Percentiles rank a stretch among this genome's conserved stretches.
Conservation (phyloP, 352 stramenopile species). For the Aphanomyces euteiches region DNA sequence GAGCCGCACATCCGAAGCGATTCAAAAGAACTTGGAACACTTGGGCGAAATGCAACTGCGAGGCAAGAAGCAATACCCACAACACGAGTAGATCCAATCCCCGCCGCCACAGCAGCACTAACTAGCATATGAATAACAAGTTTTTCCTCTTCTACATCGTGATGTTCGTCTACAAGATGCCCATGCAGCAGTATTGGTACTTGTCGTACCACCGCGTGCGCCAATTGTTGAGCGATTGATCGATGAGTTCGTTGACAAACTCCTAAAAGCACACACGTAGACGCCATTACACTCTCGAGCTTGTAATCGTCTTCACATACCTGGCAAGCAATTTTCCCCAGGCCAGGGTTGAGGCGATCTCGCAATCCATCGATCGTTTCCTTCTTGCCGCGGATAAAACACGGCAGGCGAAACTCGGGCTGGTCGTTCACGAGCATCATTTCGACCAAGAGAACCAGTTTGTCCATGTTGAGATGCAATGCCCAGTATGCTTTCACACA, state of each 20-base stretch:
- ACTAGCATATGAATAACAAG: too few species aligned
- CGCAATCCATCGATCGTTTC: slow-evolving; percentile 73
- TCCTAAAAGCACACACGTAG: not conserved
- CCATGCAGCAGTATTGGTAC: slow-evolving; percentile 84
- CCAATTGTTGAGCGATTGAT: slow-evolving; percentile 87
- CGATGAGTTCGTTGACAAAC: slow-evolving; percentile 83
- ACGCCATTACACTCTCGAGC: not conserved
- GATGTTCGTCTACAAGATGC: slow-evolving; percentile 60
- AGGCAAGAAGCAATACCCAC: slow-evolving; percentile 84
- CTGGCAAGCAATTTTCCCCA: slow-evolving; percentile 76
- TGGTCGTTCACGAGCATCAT: slow-evolving; percentile 51
- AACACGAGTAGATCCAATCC: slow-evolving; percentile 38
- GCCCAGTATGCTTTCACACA: slow-evolving; percentile 84
- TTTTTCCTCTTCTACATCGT: not conserved
- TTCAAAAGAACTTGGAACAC: slow-evolving; percentile 88
- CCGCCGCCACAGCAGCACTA: too few species aligned
- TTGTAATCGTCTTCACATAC: slow-evolving; percentile 25
- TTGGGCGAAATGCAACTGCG: slow-evolving; percentile 85
- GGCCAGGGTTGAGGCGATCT: slow-evolving; percentile 66
- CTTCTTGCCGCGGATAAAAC: slow-evolving; percentile 66
- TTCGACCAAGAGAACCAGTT: slow-evolving; percentile 82
- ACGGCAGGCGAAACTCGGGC: slow-evolving; percentile 39
- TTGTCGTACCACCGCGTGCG: slow-evolving; percentile 88
- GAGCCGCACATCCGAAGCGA: slow-evolving; percentile 57
- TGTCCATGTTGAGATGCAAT: slow-evolving; percentile 60